Evolutionary conservation across 2,329 filamentous ascomycete species (phyloP).

Genomic region (Neopestalotiopsis clavispora): DNA sequence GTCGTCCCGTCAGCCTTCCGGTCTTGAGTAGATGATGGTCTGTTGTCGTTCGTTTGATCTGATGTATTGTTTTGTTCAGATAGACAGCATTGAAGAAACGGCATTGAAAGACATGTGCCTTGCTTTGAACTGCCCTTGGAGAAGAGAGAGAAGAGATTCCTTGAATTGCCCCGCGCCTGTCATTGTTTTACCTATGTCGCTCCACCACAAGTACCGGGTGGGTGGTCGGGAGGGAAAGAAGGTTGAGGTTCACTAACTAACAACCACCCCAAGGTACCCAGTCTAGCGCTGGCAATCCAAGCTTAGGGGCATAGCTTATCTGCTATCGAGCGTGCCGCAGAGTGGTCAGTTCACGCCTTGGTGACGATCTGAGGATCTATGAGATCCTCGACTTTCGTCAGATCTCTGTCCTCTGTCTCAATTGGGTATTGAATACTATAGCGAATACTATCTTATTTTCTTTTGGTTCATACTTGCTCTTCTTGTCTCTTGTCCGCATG

Average conservation of each 20-base stretch:
- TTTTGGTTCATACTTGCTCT: neutral
- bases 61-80: neutral
- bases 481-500: neutral
- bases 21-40: slow-evolving; percentile 8
- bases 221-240: neutral
- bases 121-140: neutral
- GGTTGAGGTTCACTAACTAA: neutral
- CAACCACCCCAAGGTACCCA: neutral
- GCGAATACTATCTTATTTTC: neutral
- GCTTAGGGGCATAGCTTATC: neutral
- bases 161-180: neutral
- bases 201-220: slow-evolving; percentile 2
- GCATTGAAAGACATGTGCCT: neutral
- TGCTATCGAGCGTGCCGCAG: neutral
- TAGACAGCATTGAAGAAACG: neutral
- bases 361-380: slow-evolving; percentile 9
- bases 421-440: no score
- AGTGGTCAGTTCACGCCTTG: slow-evolving; percentile 13
- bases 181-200: neutral
- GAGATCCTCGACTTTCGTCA: neutral
- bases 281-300: slow-evolving; percentile 14
- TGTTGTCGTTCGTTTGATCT: neutral
- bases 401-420: neutral
- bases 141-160: neutral
- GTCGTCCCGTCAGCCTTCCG: neutral